Conservation (phyloP, 148 eudicot species). For the Nepenthes mirabilis region DNA sequence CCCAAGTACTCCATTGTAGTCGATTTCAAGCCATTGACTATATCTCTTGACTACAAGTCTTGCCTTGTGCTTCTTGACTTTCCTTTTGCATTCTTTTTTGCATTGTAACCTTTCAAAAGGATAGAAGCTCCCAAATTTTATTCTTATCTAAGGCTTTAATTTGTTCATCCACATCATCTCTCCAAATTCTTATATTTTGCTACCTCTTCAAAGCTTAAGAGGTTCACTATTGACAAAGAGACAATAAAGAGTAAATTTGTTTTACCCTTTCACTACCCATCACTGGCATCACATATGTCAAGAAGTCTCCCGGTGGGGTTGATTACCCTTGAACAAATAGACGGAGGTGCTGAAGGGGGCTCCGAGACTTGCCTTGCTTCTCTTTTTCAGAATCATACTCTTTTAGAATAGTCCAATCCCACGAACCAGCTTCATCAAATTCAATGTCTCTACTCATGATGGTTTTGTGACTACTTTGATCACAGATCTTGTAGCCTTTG, state of each 20-base stretch:
- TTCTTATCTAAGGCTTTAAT: neutral
- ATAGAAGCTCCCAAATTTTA: neutral
- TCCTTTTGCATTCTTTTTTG: neutral
- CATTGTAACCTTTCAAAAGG: neutral
- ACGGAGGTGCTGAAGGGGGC: neutral
- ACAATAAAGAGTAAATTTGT: neutral
- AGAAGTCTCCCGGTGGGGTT: neutral
- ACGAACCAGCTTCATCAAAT: neutral
- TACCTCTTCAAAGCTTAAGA: neutral
- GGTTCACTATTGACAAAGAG: neutral
- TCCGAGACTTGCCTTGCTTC: neutral
- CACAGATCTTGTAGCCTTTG: neutral
- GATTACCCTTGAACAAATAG: neutral
- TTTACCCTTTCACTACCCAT: neutral
- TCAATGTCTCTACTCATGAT: neutral
- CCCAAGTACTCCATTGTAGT: neutral
- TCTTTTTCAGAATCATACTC: neutral
- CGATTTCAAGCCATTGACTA: neutral
- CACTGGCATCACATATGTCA: neutral
- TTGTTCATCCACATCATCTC: neutral
- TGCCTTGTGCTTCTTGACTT: neutral
- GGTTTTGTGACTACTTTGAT: neutral
- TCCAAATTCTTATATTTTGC: neutral
- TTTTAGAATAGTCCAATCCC: neutral
- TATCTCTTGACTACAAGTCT: neutral